phyloP scores from a whole-genome alignment of 441 rosid genomes.

The Populus tomentosa region DNA sequence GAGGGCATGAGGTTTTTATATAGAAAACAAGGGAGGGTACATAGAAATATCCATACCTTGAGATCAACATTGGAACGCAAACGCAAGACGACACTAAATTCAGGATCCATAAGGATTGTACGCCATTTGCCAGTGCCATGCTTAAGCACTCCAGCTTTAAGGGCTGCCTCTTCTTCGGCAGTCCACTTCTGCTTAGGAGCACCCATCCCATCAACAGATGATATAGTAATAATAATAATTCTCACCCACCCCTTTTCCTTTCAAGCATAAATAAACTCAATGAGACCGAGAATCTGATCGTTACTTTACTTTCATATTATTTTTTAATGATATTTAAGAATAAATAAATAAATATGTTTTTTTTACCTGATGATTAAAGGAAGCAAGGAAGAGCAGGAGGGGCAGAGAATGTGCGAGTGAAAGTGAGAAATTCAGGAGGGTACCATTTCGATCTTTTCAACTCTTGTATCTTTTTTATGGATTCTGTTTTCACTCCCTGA shows the following conservation, averaged over 20 bases:
- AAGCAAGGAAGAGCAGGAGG: no score
- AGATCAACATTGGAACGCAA: constrained; percentile 95
- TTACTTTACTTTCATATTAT: not conserved
- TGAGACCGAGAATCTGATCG: not conserved
- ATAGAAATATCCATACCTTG: constrained; percentile 45
- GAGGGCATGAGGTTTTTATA: not conserved
- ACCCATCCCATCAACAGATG: constrained; percentile 76
- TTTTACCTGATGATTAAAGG: no score
- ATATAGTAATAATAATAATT: not conserved
- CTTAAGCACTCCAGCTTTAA: constrained; percentile 84
- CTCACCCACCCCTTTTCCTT: not conserved
- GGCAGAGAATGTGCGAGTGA: no score
- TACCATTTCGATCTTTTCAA: not conserved
- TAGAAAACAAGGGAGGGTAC: not conserved
- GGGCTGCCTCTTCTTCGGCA: constrained; percentile 84
- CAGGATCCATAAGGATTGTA: constrained; percentile 90
- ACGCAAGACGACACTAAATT: constrained; percentile 63
- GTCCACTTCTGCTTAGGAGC: constrained; percentile 99
- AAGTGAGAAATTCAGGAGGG: not conserved
- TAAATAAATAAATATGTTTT: no score
- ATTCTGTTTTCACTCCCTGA: not conserved
- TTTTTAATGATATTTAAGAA: not conserved
- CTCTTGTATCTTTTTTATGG: not conserved
- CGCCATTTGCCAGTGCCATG: constrained; percentile 99
- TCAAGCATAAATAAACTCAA: not conserved